Base-by-base conservation (phyloP, 148 eudicot genomes). In the Oxyria digyna region DNA sequence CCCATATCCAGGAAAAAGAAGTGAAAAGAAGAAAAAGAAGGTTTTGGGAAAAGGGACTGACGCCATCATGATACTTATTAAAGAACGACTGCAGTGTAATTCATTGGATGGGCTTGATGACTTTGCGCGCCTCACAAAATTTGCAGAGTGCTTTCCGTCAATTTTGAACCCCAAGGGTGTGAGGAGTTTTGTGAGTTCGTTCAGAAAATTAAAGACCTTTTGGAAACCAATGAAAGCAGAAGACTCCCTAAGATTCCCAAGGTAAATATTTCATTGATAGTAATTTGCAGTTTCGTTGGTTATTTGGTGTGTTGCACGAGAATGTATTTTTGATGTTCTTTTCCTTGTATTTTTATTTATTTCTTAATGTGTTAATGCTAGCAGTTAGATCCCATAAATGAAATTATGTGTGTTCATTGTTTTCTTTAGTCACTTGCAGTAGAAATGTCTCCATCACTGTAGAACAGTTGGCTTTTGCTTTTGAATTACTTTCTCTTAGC, bases 241-340 rank as follows among this genome's bases (percentile, higher is more conserved):
- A 81, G 96, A 74, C 87, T 90, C 72, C 99, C 99, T 11, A 94
- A 94, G 87, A 80, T 94, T 71, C 85, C 97, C 11, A 94, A 90
- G 97, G 96, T 88, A 83, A 62, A 69, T 42, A 45, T n/a, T 7
- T 31, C 12, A 8, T 68, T 20, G 26, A 18, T n/a, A 26, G 6
- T 15, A 37, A 20, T 12, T 54, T 64, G 37, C 38, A 33, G 42
- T 31, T 35, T 10, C 29, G 35, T 32, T 48, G 20, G 20, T 27
- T 7, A 68, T 21, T 17, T 31, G 14, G 12, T 59, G 7, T 13
- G 18, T 59, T 59, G 37, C 38, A 27, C 7, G 33, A 7, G 31
- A 27, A 10, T 55, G 33, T 59, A 13, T 59, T 3, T 29, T 17
- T 55, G 63, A 26, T 12, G 27, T 24, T 54, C 26, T 24, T 8